Conservation (phyloP, 805 yeast species). For the Sugiyamaella marilandica region DNA sequence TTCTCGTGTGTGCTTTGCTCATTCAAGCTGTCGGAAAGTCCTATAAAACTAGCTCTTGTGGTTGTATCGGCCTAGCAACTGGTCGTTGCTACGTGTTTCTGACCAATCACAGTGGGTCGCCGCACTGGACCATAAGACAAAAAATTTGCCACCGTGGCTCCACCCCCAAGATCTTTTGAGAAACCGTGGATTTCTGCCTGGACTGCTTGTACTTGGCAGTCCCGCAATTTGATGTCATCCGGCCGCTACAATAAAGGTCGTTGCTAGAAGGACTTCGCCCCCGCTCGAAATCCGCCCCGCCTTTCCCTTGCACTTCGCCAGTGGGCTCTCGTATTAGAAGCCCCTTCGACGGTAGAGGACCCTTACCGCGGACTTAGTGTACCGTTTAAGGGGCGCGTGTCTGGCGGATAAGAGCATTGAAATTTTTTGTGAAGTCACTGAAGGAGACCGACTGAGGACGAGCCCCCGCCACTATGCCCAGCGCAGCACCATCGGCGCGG, state of each 20-base stretch:
- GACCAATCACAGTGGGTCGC: not conserved
- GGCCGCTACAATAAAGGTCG: not conserved
- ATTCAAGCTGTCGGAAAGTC: no score
- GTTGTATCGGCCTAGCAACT: no score
- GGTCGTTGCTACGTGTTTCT: not conserved
- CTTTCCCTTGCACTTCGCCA: not conserved
- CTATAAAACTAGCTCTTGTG: no score
- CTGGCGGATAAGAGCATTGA: not conserved
- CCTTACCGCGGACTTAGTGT: no score
- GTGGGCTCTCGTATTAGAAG: not conserved
- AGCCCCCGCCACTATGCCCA: not conserved
- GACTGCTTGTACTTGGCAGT: not conserved
- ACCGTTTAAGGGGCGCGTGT: not conserved
- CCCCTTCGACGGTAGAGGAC: no score
- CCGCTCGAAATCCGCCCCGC: not conserved
- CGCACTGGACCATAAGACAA: not conserved
- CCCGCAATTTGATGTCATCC: not conserved
- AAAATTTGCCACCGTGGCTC: not conserved
- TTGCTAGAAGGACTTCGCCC: not conserved
- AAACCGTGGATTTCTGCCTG: not conserved
- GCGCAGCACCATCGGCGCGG: constrained; percentile 42
- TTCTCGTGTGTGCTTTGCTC: no score
- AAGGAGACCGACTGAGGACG: not conserved
- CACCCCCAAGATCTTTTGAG: not conserved
- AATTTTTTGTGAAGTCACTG: not conserved